Evolutionary conservation across 2,329 filamentous ascomycete species (phyloP).

Genomic region (Colletotrichum caudatum): DNA sequence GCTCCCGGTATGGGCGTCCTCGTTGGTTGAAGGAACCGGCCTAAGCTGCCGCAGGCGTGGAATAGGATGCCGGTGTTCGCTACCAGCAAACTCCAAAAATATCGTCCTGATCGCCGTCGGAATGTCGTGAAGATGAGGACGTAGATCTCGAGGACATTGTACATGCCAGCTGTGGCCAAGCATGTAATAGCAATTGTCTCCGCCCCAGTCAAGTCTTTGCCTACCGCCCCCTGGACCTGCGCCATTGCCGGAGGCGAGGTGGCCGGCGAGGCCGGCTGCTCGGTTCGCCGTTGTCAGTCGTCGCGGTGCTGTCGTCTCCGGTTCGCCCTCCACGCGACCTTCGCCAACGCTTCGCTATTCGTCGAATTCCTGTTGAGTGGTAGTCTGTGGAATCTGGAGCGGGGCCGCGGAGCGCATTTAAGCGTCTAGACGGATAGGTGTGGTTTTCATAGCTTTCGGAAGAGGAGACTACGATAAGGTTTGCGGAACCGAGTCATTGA

Average conservation of each 20-base stretch:
- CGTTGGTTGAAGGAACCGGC: slow-evolving; percentile 51
- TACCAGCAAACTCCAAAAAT: slow-evolving; percentile 49
- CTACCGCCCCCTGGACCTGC: slow-evolving; percentile 36
- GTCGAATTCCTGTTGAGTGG: no score
- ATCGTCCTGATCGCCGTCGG: slow-evolving; percentile 44
- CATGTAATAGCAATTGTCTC: slow-evolving; percentile 27
- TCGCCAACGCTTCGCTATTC: neutral
- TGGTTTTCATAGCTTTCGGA: neutral
- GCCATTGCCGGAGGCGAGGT: slow-evolving; percentile 19
- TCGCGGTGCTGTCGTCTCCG: neutral
- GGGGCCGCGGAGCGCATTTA: neutral
- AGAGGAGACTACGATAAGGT: neutral
- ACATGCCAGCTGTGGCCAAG: slow-evolving; percentile 37
- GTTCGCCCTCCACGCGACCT: neutral
- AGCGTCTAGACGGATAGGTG: neutral
- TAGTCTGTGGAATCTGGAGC: neutral
- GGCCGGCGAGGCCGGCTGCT: neutral
- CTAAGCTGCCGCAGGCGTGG: slow-evolving; percentile 60
- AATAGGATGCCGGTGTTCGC: slow-evolving; percentile 60
- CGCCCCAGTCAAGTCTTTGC: slow-evolving; percentile 2
- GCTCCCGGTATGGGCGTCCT: slow-evolving; percentile 59
- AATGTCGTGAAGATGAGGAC: slow-evolving; percentile 47
- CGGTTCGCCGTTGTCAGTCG: neutral
- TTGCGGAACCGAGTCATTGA: neutral
- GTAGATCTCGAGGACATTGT: slow-evolving; percentile 45